Evolutionary conservation across 1,284 basidiomycete species (phyloP), one percentile per base, ranked within the genome.

Genomic region (Ceratobasidium sp.): DNA sequence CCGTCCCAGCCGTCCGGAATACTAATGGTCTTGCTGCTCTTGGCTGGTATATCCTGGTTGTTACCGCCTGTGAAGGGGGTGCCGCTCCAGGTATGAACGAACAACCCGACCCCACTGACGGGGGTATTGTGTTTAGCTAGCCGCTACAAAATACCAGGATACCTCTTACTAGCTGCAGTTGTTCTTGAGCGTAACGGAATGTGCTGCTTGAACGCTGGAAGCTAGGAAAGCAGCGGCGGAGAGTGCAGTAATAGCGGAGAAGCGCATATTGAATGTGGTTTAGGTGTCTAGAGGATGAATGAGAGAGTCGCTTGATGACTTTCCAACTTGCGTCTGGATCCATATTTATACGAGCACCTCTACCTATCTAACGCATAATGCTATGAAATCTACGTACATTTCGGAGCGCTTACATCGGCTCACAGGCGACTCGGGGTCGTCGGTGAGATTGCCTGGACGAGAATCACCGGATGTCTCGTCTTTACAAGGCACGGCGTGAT

Each of bases 1-100:
- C 71, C 62, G 30, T 74, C 71, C 73, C 73, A 74, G 36, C 71
- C 73, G 8, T 50, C 46, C 0, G 70, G 73, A 28, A 74, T 36
- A n/a, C 50, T 52, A 26, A 74, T 39, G 16, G 26, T 39, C 53
- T 52, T 72, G 26, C 50, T 41, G 28, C 43, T 43, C 23, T 64
- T 62, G 2, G 73, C 71, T 0, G 34, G 23, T 36, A 72, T n/a
- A 26, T 50, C 50, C 3, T 46, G 39, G 21, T 21, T 41, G 2
- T n/a, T 1, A 28, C 8, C 59, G 10, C 71, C 71, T 21, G 60
- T 72, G 61, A 45, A 72, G 23, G 71, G 34, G 12, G 34, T 30
- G 18, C 71, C 58, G 14, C 71, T 62, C 60, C 61, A 72, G n/a
- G 67, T 72, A 21, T 65, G 43, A 9, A 69, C 52, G 18, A 14